A percentile compares a stretch with the other conserved stretches of the same genome.
Conservation (phyloP, 805 yeast species). For the Myxozyma melibiosi region DNA sequence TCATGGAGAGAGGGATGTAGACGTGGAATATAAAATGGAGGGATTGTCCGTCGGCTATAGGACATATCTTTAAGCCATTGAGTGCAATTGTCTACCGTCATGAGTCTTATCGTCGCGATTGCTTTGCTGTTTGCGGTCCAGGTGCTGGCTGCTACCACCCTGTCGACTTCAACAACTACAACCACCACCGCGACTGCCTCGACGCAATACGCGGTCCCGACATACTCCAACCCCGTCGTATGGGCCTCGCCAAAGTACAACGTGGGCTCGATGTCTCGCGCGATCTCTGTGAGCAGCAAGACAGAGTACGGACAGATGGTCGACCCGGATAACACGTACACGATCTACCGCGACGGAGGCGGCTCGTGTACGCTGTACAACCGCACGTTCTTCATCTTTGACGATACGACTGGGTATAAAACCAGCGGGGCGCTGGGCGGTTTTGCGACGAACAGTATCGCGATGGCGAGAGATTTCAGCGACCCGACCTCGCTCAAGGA, state of each 20-base stretch:
- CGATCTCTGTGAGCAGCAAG: neutral
- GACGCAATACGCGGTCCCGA: constrained; percentile 9
- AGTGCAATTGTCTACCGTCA: too few relatives aligned
- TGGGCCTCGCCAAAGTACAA: constrained; percentile 7
- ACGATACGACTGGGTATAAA: constrained; percentile 20
- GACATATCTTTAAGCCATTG: too few relatives aligned
- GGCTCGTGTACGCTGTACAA: constrained; percentile 27
- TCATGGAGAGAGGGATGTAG: too few relatives aligned
- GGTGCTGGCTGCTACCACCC: too few relatives aligned
- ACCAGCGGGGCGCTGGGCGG: constrained; percentile 13
- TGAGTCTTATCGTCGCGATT: too few relatives aligned
- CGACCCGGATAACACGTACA: constrained; percentile 18
- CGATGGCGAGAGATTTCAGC: constrained; percentile 11
- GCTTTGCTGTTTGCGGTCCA: too few relatives aligned
- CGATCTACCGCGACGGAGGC: constrained; percentile 30
- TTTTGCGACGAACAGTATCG: constrained; percentile 4
- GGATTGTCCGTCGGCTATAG: too few relatives aligned
- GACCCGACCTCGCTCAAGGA: constrained; percentile 6
- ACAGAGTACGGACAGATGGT: constrained; percentile 11
- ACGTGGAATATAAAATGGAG: too few relatives aligned
- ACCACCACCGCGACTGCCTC: constrained; percentile 13
- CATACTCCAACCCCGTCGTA: neutral
- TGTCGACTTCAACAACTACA: too few relatives aligned
- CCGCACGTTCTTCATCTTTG: constrained; percentile 27
- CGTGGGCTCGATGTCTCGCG: constrained; percentile 9